These are phyloP conservation scores for Casuarina cunninghamiana DNA, from an alignment of 306 rosid species.

Conservation along the genomic window DNA sequence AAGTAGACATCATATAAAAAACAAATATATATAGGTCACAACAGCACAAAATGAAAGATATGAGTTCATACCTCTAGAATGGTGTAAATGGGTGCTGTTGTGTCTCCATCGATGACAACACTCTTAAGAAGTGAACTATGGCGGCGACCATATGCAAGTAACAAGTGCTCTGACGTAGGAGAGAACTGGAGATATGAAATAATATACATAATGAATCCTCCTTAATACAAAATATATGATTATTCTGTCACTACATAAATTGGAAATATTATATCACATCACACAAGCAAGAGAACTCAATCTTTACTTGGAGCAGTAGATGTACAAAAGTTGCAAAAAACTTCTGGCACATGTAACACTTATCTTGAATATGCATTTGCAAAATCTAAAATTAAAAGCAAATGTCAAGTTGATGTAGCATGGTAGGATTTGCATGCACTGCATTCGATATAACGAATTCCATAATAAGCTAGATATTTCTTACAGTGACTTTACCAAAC, in stretches of 20 bases:
- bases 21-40: neutral
- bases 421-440: neutral
- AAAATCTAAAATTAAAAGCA: neutral
- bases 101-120: conserved; percentile 55
- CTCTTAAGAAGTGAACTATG: conserved; percentile 64
- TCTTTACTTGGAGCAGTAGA: neutral
- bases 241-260: neutral
- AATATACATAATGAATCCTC: conserved; percentile 1
- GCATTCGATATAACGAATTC: neutral
- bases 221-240: neutral
- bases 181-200: conserved; percentile 47
- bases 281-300: neutral
- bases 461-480: neutral
- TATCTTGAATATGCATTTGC: neutral
- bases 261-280: neutral
- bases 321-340: neutral
- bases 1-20: neutral
- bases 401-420: neutral
- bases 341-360: neutral
- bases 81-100: conserved; percentile 61
- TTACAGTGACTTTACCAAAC: neutral
- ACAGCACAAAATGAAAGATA: neutral
- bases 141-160: conserved; percentile 69
- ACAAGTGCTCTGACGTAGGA: conserved; percentile 61
- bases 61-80: conserved; percentile 50